These are phyloP conservation scores for Fomitopsis palustris DNA, from an alignment of 1,284 basidiomycete genomes.

Conservation along the genomic window DNA sequence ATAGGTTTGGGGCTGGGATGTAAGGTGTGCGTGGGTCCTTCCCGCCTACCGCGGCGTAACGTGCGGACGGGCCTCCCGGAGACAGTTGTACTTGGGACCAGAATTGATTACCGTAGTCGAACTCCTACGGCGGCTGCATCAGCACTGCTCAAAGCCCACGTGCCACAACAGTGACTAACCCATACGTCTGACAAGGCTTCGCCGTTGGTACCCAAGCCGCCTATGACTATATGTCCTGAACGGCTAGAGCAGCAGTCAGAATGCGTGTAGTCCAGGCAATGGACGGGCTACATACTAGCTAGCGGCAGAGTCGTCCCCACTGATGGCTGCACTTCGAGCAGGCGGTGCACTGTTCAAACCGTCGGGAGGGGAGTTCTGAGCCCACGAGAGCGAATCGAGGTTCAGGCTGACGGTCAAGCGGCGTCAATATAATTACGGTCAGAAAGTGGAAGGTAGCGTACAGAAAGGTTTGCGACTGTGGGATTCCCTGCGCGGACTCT, in stretches of 20 bases:
- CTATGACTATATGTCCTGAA: constrained; percentile 65
- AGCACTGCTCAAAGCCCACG: background rate
- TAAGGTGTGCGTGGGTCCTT: constrained; percentile 50
- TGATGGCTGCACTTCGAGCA: constrained; percentile 58
- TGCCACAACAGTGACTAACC: constrained; percentile 40
- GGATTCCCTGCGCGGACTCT: constrained; percentile 59
- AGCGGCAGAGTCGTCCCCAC: constrained; percentile 67
- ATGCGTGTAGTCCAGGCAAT: constrained; percentile 1
- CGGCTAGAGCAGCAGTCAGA: constrained; percentile 42
- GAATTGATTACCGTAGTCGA: constrained; percentile 68
- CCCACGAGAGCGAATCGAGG: constrained; percentile 58
- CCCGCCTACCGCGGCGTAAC: constrained; percentile 70
- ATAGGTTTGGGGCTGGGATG: constrained; percentile 38
- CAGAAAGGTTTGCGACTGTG: constrained; percentile 66
- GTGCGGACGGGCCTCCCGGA: constrained; percentile 49
- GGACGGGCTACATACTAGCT: constrained; percentile 58
- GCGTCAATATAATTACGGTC: background rate
- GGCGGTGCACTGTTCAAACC: constrained; percentile 47
- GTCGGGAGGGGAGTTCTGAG: constrained; percentile 46
- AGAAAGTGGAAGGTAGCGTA: constrained; percentile 30
- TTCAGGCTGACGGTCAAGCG: constrained; percentile 43
- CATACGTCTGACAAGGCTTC: constrained; percentile 62
- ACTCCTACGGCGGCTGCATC: constrained; percentile 48
- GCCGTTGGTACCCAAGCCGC: constrained; percentile 53
- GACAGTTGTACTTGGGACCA: constrained; percentile 60